Percentiles rank a stretch among this genome's conserved stretches.
Conservation (phyloP, 2,329 filamentous ascomycete species). For the Pleoardoris graminearum region DNA sequence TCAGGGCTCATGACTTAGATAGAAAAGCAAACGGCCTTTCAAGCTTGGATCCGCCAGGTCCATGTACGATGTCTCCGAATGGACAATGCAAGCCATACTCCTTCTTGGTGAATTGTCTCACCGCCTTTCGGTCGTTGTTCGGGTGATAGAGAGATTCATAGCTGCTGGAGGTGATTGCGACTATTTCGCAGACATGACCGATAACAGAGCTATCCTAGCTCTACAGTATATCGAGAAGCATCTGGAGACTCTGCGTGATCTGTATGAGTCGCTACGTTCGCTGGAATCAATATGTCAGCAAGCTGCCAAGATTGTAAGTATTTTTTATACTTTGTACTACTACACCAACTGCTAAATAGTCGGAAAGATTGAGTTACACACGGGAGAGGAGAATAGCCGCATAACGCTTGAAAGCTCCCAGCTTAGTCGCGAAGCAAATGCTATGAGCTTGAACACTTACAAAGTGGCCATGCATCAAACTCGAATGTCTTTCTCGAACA, state of each 20-base stretch:
- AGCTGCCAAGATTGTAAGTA: conserved; percentile 12
- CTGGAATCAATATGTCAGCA: conserved; percentile 14
- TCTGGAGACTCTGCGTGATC: conserved; percentile 13
- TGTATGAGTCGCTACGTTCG: conserved; percentile 4
- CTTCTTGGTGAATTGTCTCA: conserved; percentile 7
- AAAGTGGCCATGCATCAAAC: background rate
- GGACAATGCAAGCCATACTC: conserved; percentile 6
- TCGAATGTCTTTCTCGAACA: conserved; percentile 8
- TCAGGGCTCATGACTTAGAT: background rate
- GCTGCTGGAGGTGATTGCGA: conserved; percentile 4
- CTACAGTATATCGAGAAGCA: conserved; percentile 11
- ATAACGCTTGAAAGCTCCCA: background rate
- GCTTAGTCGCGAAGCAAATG: background rate
- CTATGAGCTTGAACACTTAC: conserved; percentile 8
- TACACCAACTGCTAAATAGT: background rate
- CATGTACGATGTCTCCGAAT: background rate
- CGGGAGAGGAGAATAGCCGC: conserved; percentile 10
- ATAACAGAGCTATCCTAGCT: background rate
- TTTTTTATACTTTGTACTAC: background rate
- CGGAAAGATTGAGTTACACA: conserved; percentile 7
- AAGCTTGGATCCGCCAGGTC: background rate
- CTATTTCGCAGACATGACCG: conserved; percentile 18
- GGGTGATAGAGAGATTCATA: conserved; percentile 12
- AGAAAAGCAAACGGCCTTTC: background rate
- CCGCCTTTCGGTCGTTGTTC: background rate